phyloP scores from a whole-genome alignment of 1,284 basidiomycete genomes.

The Farysia itapuensis region DNA sequence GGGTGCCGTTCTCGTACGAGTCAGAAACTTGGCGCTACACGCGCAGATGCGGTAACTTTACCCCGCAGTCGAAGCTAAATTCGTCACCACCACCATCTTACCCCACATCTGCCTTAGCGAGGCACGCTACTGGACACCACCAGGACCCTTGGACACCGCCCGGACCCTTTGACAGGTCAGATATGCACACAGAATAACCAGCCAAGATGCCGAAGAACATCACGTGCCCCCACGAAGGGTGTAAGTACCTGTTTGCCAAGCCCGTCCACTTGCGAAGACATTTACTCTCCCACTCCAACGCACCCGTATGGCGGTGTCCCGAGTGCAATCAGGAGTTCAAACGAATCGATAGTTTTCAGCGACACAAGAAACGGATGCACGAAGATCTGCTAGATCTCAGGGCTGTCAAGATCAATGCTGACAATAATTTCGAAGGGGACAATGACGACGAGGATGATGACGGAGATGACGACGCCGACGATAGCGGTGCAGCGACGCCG shows the following conservation, averaged over 20 bases:
- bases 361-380: slow-evolving; percentile 39
- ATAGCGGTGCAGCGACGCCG: neutral
- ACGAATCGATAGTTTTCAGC: slow-evolving; percentile 38
- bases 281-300: slow-evolving; percentile 30
- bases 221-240: slow-evolving; percentile 29
- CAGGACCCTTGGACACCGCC: too few species aligned
- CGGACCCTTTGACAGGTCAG: too few species aligned
- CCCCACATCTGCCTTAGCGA: too few species aligned
- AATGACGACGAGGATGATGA: neutral
- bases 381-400: slow-evolving; percentile 11
- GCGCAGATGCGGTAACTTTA: too few species aligned
- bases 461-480: neutral
- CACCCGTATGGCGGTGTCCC: slow-evolving; percentile 25
- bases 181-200: too few species aligned
- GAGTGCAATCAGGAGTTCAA: slow-evolving; percentile 34
- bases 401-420: slow-evolving; percentile 14
- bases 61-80: too few species aligned
- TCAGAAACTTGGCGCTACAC: too few species aligned
- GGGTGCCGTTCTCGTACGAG: too few species aligned
- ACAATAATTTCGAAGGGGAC: neutral
- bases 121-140: too few species aligned
- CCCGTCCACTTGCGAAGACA: slow-evolving; percentile 34
- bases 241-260: slow-evolving; percentile 31
- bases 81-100: too few species aligned
- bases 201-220: slow-evolving; percentile 28